A percentile compares a stretch with the other conserved stretches of the same genome.
Conservation (phyloP, 441 rosid species). For the Mallotus japonicus region DNA sequence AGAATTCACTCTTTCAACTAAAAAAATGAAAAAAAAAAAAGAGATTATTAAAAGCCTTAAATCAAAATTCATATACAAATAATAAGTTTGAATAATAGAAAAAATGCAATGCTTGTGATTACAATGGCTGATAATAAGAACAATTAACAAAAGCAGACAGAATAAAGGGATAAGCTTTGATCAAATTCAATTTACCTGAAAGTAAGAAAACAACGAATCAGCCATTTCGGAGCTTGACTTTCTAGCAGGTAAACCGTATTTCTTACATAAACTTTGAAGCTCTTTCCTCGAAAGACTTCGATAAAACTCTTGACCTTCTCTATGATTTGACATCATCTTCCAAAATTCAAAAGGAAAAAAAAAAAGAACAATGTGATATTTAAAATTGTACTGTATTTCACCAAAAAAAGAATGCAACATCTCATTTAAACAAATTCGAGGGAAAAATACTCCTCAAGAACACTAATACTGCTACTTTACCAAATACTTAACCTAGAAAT, state of each 20-base stretch:
- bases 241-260: slow-evolving; percentile 64
- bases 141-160: neutral
- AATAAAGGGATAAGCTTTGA: neutral
- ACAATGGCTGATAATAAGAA: neutral
- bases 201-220: slow-evolving; percentile 45
- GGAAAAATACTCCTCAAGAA: no score
- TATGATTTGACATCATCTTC: slow-evolving; percentile 45
- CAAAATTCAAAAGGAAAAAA: slow-evolving; percentile 21
- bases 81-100: neutral
- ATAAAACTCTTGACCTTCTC: slow-evolving; percentile 39
- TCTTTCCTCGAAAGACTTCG: slow-evolving; percentile 60
- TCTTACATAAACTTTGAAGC: slow-evolving; percentile 69
- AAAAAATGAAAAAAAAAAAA: neutral
- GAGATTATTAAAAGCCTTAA: neutral
- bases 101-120: neutral
- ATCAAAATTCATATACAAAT: neutral
- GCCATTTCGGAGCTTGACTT: slow-evolving; percentile 66
- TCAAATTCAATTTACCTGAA: slow-evolving; percentile 38
- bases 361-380: neutral
- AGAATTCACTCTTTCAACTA: slow-evolving; percentile 6
- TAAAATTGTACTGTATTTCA: no score
- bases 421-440: no score
- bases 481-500: no score
- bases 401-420: no score
- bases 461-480: no score